Evolutionary conservation across 176 grass and related monocot genomes (phyloP).

Genomic region (Rhynchospora breviuscula): DNA sequence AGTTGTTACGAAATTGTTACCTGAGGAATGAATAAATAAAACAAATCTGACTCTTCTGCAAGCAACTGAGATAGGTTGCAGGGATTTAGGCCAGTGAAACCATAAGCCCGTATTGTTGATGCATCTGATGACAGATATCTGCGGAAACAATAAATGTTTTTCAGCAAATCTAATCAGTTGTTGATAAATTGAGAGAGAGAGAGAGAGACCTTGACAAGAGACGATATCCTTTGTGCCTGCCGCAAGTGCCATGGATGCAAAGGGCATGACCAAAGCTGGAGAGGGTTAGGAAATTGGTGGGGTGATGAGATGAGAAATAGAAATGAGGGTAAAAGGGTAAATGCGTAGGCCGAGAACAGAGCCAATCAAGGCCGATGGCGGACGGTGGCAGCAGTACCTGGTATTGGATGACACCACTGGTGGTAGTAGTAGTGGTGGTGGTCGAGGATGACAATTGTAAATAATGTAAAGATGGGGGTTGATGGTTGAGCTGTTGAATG

Average conservation of each 20-base stretch:
- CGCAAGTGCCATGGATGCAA: slow-evolving; percentile 50
- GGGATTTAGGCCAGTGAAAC: slow-evolving; percentile 53
- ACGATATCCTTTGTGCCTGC: slow-evolving; percentile 32
- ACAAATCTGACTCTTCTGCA: slow-evolving; percentile 45
- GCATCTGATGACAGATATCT: slow-evolving; percentile 78
- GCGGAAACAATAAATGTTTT: slow-evolving; percentile 25
- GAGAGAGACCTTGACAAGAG: slow-evolving; percentile 51
- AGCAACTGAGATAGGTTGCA: slow-evolving; percentile 25
- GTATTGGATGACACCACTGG: slow-evolving; percentile 31
- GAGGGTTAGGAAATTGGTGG: slow-evolving; percentile 29
- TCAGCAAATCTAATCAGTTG: not conserved
- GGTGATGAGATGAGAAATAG: slow-evolving; percentile 45
- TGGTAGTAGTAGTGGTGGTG: too few species aligned
- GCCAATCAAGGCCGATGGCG: slow-evolving; percentile 63
- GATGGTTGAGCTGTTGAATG: too few species aligned
- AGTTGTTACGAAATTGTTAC: slow-evolving; percentile 37
- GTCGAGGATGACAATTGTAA: not conserved
- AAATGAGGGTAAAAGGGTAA: slow-evolving; percentile 74
- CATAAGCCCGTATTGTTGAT: slow-evolving; percentile 65
- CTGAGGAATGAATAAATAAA: slow-evolving; percentile 86
- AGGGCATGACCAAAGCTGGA: slow-evolving; percentile 64
- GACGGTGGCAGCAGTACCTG: slow-evolving; percentile 72
- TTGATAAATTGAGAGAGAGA: not conserved
- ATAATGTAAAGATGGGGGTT: too few species aligned
- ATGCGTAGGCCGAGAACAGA: slow-evolving; percentile 45